Evolutionary conservation across 257 asterid genomes (phyloP).

Genomic region (Capsicum baccatum): DNA sequence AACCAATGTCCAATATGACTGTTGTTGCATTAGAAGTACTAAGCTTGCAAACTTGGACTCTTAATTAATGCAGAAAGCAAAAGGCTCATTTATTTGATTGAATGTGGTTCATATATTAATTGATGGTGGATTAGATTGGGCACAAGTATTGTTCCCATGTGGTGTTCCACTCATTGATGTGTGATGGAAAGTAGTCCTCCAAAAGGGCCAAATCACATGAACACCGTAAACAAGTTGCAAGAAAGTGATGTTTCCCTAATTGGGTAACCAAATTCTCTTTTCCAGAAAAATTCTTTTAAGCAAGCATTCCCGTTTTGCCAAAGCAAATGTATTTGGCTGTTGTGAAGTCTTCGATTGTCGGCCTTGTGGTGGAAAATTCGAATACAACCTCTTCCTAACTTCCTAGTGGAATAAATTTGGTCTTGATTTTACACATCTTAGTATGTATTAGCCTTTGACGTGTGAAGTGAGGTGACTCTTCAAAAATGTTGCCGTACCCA

Average conservation of each 20-base stretch:
- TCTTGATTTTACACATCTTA: background rate
- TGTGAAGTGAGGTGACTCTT: background rate
- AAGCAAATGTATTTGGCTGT: background rate
- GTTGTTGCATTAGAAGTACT: background rate
- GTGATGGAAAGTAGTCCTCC: slow-evolving; percentile 37
- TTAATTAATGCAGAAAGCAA: background rate
- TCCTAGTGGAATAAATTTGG: background rate
- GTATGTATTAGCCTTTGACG: background rate
- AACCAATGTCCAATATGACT: background rate
- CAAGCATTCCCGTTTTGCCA: background rate
- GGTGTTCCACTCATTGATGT: slow-evolving; percentile 27
- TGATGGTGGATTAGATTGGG: background rate
- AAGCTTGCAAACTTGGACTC: background rate
- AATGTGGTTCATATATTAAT: background rate
- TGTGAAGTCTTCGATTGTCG: background rate
- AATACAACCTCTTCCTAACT: background rate
- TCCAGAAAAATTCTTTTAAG: slow-evolving; percentile 26
- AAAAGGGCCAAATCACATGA: slow-evolving; percentile 40
- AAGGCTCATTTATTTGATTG: background rate
- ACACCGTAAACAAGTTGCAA: slow-evolving; percentile 31
- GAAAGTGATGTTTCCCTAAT: slow-evolving; percentile 32
- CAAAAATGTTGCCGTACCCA: too few species aligned
- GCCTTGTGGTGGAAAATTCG: background rate
- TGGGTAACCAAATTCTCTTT: background rate
- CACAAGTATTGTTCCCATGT: slow-evolving; percentile 30